Evolutionary conservation across 2,329 filamentous ascomycete species (phyloP), one percentile per base, ranked within the genome.

Genomic region (Leptographium wingfieldii): DNA sequence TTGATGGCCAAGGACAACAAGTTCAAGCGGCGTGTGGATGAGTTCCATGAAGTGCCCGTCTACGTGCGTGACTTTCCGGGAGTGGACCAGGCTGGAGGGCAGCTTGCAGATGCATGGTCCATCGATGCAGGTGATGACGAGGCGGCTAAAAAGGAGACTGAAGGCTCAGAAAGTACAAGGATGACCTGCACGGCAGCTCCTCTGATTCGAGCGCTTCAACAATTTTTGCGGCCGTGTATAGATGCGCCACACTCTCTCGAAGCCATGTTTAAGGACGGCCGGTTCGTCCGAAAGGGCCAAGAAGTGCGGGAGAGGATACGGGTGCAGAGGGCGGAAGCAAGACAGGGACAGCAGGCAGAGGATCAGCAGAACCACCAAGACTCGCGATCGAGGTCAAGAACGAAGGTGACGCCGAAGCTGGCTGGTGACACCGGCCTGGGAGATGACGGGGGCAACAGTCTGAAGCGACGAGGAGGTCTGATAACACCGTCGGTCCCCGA

Each of bases 1-100:
- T 77, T 82, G 51, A 66, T 75, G 3, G 84, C 88, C 0, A 68
- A 84, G 0, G 64, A 68, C 0, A 92, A 86, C 62, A 66, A 72
- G 7, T 78, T 86, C 33, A 92, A 90, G 77, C 76, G 76, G 29
- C 76, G 83, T 0, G 84, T 90, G 66, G 87, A 86, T 61, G 72
- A 75, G 31, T 84, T 83, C 27, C 88, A 92, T 65, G 89, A 96
- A 68, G 79, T 96, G 61, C 90, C 90, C 0, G 71, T 95, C 12
- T 87, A 85, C 61, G 73, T 96, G 3, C 69, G 81, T 3, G 73
- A 81, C 22, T 90, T 92, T 68, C 87, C 90, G 0, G 75, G 76
- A 12, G 48, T 22, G 48, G 22, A 27, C 33, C 9, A 9, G 33
- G 33, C 33, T 11, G 76, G 79, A 0, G 78, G 80, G 3, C 80